phyloP scores from a whole-genome alignment of 495 filamentous ascomycete genomes.

The Thermothielavioides terrestris region DNA sequence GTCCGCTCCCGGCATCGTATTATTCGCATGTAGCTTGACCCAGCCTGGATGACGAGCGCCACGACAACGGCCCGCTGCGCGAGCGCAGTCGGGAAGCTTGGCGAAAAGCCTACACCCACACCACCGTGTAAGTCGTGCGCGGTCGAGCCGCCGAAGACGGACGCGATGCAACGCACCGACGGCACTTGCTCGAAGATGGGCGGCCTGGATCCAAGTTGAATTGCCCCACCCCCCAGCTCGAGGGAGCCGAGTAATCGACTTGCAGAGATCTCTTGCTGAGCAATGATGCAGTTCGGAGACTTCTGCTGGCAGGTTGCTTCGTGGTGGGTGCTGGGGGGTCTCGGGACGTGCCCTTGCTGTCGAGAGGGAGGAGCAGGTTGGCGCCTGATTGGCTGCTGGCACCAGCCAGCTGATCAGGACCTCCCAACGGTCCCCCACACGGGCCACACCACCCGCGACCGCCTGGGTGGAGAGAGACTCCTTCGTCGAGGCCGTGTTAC shows the following conservation, averaged over 20 bases:
- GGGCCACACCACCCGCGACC: conserved; percentile 9
- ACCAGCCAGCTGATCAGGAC: conserved; percentile 19
- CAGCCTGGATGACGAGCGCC: neutral
- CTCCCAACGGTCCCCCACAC: conserved; percentile 6
- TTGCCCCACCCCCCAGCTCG: neutral
- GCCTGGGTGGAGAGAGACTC: neutral
- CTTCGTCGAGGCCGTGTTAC: neutral
- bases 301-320: conserved; percentile 19
- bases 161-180: neutral
- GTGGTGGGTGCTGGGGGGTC: conserved; percentile 4
- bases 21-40: too few relatives aligned
- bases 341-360: conserved; percentile 25
- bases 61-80: neutral
- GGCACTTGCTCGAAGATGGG: neutral
- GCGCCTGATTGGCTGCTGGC: conserved; percentile 21
- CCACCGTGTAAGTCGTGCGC: neutral
- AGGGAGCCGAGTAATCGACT: neutral
- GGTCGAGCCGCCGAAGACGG: neutral
- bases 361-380: conserved; percentile 14
- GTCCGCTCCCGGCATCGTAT: too few relatives aligned
- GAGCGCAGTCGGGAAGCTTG: neutral
- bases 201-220: neutral
- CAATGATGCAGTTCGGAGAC: conserved; percentile 19
- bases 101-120: neutral
- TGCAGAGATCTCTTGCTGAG: conserved; percentile 7